phyloP scores from a whole-genome alignment of 805 yeast genomes.

The Ogataea minuta region DNA sequence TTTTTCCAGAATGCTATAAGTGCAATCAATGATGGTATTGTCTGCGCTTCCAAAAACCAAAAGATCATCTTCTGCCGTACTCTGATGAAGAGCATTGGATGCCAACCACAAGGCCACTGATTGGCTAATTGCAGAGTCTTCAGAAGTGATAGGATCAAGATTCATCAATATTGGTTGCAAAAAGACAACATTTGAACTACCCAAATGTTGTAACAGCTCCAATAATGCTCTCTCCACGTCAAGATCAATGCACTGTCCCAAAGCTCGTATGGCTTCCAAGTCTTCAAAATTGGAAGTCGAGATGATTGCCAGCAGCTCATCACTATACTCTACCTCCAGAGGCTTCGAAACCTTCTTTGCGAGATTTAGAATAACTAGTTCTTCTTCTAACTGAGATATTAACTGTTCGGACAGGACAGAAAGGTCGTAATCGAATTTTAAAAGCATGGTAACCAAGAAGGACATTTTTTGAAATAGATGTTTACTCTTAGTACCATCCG shows the following conservation, averaged over 20 bases:
- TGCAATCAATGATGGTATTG: slow-evolving; percentile 10
- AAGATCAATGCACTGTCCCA: neutral
- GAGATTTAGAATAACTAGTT: slow-evolving; percentile 10
- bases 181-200: neutral
- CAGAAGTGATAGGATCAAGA: neutral
- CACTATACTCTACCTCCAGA: slow-evolving; percentile 16
- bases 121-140: neutral
- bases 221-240: slow-evolving; percentile 1
- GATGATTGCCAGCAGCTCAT: slow-evolving; percentile 24
- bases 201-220: neutral
- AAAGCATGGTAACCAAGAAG: slow-evolving; percentile 12
- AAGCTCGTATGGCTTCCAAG: neutral
- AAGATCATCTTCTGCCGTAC: neutral
- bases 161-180: slow-evolving; percentile 1
- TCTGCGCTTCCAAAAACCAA: slow-evolving; percentile 14
- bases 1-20: slow-evolving; percentile 35
- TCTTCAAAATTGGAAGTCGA: neutral
- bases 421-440: slow-evolving; percentile 7
- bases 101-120: slow-evolving; percentile 7
- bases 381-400: slow-evolving; percentile 15
- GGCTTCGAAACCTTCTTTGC: neutral
- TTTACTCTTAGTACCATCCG: slow-evolving; percentile 26
- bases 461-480: slow-evolving; percentile 12
- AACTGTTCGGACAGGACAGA: slow-evolving; percentile 9
- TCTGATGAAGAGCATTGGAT: neutral